A percentile compares a stretch with the other conserved stretches of the same genome.
These are phyloP conservation scores for Azolla pinnata DNA, from an alignment of 75 land plant genomes.

Conservation along the genomic window DNA sequence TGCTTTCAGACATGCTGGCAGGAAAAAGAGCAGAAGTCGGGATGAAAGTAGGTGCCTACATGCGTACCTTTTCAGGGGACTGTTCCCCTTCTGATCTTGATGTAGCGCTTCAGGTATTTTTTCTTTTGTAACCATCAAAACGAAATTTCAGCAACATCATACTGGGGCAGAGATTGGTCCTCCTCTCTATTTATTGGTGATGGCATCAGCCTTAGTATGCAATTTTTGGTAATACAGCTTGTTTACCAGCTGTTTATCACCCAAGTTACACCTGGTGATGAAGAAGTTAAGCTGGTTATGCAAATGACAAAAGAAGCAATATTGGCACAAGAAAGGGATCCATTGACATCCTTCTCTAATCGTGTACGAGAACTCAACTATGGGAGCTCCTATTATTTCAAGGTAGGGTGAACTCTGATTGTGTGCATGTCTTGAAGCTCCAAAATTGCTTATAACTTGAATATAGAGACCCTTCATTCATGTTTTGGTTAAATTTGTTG, in stretches of 20 bases:
- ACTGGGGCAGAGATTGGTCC: too few species aligned
- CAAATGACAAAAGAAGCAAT: conserved; percentile 96
- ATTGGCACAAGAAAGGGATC: conserved; percentile 95
- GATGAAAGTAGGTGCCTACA: conserved; percentile 85
- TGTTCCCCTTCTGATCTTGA: conserved; percentile 95
- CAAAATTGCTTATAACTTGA: background rate
- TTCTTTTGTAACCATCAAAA: too few species aligned
- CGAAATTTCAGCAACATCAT: too few species aligned
- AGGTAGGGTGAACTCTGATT: conserved; percentile 54
- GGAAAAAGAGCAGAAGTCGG: conserved; percentile 96
- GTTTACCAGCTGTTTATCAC: conserved; percentile 88
- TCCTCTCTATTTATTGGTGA: too few species aligned
- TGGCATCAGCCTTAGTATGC: too few species aligned
- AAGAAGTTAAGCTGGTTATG: conserved; percentile 94
- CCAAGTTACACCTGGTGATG: conserved; percentile 68
- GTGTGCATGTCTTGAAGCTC: background rate
- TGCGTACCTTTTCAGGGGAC: conserved; percentile 96
- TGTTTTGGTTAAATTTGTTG: conserved; percentile 6
- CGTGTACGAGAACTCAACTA: conserved; percentile 91
- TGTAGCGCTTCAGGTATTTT: conserved; percentile 95
- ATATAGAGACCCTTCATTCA: background rate
- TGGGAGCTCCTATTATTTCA: conserved; percentile 90
- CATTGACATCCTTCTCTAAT: conserved; percentile 87
- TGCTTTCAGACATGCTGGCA: conserved; percentile 88
- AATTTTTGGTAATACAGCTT: conserved; percentile 40